These are phyloP conservation scores for Stenocarpella maydis DNA, from an alignment of 2,329 filamentous ascomycete species.

Conservation along the genomic window DNA sequence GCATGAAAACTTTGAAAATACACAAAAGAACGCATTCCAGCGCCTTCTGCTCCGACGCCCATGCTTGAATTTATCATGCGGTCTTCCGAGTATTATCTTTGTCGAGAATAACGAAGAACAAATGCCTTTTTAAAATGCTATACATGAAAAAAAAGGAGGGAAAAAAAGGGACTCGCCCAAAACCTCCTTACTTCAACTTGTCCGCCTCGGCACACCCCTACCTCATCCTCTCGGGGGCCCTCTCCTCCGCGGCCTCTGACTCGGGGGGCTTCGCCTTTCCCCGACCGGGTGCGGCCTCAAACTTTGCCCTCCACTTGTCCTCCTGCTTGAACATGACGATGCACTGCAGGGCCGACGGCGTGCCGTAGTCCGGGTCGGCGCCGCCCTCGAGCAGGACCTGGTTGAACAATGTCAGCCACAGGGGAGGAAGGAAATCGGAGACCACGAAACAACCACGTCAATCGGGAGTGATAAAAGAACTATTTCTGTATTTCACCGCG, in stretches of 20 bases:
- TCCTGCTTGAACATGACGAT: slow-evolving; percentile 62
- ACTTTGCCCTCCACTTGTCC: slow-evolving; percentile 58
- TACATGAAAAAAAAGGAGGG: background rate
- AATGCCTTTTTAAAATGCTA: background rate
- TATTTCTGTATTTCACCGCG: too few relatives aligned
- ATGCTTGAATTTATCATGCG: background rate
- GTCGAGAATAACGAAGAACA: too few relatives aligned
- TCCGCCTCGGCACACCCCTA: background rate
- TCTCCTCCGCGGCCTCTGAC: background rate
- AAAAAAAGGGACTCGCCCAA: background rate
- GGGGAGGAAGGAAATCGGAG: too few relatives aligned
- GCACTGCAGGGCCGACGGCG: slow-evolving; percentile 58
- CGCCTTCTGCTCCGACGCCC: too few relatives aligned
- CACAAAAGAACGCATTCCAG: too few relatives aligned
- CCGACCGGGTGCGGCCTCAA: slow-evolving; percentile 57
- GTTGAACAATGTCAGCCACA: background rate
- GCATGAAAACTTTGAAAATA: too few relatives aligned
- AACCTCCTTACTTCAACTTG: too few relatives aligned
- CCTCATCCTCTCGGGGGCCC: slow-evolving; percentile 17
- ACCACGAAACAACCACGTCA: too few relatives aligned
- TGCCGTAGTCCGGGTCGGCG: slow-evolving; percentile 62
- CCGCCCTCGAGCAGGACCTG: slow-evolving; percentile 59
- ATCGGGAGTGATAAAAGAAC: too few relatives aligned
- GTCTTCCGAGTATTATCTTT: background rate
- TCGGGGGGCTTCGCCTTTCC: slow-evolving; percentile 48